Evolutionary conservation across 2,329 filamentous ascomycete genomes (phyloP), one percentile per base, ranked within the genome.

Genomic region (Fusarium penzigii): DNA sequence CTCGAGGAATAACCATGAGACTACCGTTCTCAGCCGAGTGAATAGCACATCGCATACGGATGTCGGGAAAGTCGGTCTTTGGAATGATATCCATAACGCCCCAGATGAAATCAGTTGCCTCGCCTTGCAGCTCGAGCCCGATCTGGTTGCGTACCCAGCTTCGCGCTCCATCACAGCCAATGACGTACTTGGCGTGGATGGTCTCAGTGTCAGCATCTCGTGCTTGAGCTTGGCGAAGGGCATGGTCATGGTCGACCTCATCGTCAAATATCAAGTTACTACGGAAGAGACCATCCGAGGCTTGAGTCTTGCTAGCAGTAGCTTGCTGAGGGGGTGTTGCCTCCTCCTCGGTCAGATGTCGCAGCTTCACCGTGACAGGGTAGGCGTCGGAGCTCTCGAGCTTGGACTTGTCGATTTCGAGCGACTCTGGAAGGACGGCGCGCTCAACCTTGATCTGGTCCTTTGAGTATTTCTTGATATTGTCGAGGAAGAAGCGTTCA

Each of bases 131-230:
- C 10, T 67, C 68, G 14, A 64, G 58, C 0, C 81, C 80, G 2
- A 89, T 70, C 49, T 82, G 75, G 48, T 77, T 75, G 39, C 86
- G 72, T 0, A 82, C 83, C 83, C 85, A 88, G 50, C 79, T 84
- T 61, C 86, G 84, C 0, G 87, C 86, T 0, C 87, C 87, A 56
- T 89, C 87, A 42, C 82, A 85, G 1, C 86, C 87, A 5, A 90
- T 75, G 29, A 90, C 74, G 55, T 87, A 90, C 63, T 85, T 74
- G 14, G 70, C 71, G 14, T 65, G 59, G 4, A 75, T 61, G 4
- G 60, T 55, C 42, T 75, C 70, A 6, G 44, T 39, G 8, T 61
- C 61, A 1, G 51, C 51, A 43, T 65, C 57, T 51, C 59, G 48
- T 49, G 44, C 48, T 57, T 52, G 25, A 59, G 29, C 51, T 67